Base-by-base conservation (phyloP, 2,329 filamentous ascomycete species). In the Pseudocercospora crystallina region DNA sequence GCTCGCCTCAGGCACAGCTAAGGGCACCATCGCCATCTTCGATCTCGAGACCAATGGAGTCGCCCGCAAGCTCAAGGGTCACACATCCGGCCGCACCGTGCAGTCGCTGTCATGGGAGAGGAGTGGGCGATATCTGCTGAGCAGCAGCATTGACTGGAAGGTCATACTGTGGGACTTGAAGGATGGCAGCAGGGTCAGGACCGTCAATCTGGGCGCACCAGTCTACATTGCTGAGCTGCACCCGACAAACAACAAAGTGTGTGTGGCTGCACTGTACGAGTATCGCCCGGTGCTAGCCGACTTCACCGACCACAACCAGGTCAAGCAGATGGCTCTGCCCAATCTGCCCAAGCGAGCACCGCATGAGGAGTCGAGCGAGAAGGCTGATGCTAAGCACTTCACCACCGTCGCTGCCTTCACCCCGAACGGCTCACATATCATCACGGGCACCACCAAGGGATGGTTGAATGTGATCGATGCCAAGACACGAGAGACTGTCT, bases 11-110 rank as follows among this genome's bases (percentile, higher is more conserved):
- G 94, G 94, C 58, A 86, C 94, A 67, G 77, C 82, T 56, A 94
- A 99, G 73, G 94, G 94, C 60, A 94, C 90, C 5, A 87, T 99
- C 35, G 89, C 95, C 48, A 87, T 99, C 40, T 99, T 95, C 80
- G 94, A 99, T 68, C 83, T 97, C 43, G 95, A 99, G 73, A 99
- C 95, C 8, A 95, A 95, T 79, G 92, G 94, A 33, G 89, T 97
- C 4, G 94, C 94, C 51, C 86, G 90, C 66, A 99, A 97, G 73
- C 77, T 99, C 57, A 84, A 90, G 59, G 94, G 92, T 10, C 94
- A 99, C 73, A 95, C 89, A 43, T 54, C 62, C 9, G 67, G 67
- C 17, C 86, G 89, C 66, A 92, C 94, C 68, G 91, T 99, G 50
- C 92, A 95, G 62, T 96, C 89, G 44, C 73, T 99, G 53, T 95